Base-by-base conservation (phyloP, 345 rosid species). In the Durio zibethinus region DNA sequence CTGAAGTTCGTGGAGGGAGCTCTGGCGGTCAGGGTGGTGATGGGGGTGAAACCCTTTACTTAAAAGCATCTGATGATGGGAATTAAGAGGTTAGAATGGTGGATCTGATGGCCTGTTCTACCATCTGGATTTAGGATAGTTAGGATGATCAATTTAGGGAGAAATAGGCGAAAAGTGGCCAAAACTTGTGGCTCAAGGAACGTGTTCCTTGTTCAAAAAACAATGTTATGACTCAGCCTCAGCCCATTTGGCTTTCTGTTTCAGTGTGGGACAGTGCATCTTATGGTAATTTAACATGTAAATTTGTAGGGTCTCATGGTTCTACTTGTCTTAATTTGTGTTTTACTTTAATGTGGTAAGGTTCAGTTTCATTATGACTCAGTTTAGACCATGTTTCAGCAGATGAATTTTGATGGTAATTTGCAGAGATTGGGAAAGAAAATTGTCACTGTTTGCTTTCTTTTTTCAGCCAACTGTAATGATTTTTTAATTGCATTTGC, bases 21-120 rank as follows among this genome's bases (percentile, higher is more conserved):
- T 90, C 97, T 0, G 92, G 88, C 36, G 86, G 90, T 59, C 86
- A 81, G 57, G 86, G 90, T 43, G 86, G 89, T 16, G 93, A 93
- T 66, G 99, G 97, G 6, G 98, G 97, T 16, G 99, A 94, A 84
- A 89, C 90, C 25, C 91, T 88, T 40, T 97, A 97, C 91, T 84
- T 97, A 89, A 97, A 91, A 84, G 85, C 93, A 1, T 61, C 85
- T 0, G 95, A 91, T 61, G 98, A 91, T 10, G 97, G 94, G 73
- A 93, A 93, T 74, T 92, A 79, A 85, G 73, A 48, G 83, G 76
- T 71, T 77, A 73, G 76, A 53, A 57, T 18, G 73, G 25, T 35
- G 68, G 62, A 40, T 20, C 35, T 25, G 25, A 1, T 12, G 7
- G 2, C 36, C 72, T 45, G 54, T 68, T 69, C 16, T 43, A 45